These are phyloP conservation scores for Heterobasidion irregulare DNA, from an alignment of 1,284 basidiomycete species.

Conservation along the genomic window DNA sequence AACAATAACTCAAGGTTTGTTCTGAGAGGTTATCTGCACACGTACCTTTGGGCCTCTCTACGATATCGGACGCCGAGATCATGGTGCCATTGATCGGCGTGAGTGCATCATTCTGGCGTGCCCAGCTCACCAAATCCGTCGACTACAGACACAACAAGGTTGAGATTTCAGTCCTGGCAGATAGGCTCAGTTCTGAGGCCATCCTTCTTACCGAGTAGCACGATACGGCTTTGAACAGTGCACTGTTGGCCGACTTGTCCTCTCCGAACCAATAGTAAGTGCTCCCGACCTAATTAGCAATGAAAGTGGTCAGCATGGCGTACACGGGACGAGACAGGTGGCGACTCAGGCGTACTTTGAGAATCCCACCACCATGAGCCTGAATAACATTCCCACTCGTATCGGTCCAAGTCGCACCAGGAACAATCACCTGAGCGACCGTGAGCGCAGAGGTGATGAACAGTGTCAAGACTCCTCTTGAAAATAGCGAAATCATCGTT, in stretches of 20 bases:
- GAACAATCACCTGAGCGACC: slow-evolving; percentile 36
- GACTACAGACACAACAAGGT: slow-evolving; percentile 25
- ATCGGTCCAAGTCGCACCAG: slow-evolving; percentile 58
- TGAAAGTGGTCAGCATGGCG: not conserved
- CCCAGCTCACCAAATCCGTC: slow-evolving; percentile 45
- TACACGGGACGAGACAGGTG: not conserved
- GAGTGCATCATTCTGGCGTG: slow-evolving; percentile 50
- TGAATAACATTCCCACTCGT: slow-evolving; percentile 56
- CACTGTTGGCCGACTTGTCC: slow-evolving; percentile 52
- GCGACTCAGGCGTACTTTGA: slow-evolving; percentile 32
- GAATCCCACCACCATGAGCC: slow-evolving; percentile 52
- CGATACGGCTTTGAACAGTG: slow-evolving; percentile 49
- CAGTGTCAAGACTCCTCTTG: not conserved
- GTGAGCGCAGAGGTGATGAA: not conserved
- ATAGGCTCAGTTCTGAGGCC: too few species aligned
- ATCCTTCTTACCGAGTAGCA: slow-evolving; percentile 37
- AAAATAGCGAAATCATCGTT: not conserved
- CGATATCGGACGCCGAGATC: slow-evolving; percentile 52
- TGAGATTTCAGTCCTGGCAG: not conserved
- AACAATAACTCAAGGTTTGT: not conserved
- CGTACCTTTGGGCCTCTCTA: slow-evolving; percentile 56
- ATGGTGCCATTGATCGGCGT: slow-evolving; percentile 43
- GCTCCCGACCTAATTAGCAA: slow-evolving; percentile 33
- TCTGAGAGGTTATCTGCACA: not conserved
- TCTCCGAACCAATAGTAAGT: slow-evolving; percentile 62